A percentile compares a stretch with the other conserved stretches of the same genome.
These are phyloP conservation scores for Ophiostoma pallidulum DNA, from an alignment of 2,329 filamentous ascomycete genomes.

Conservation along the genomic window DNA sequence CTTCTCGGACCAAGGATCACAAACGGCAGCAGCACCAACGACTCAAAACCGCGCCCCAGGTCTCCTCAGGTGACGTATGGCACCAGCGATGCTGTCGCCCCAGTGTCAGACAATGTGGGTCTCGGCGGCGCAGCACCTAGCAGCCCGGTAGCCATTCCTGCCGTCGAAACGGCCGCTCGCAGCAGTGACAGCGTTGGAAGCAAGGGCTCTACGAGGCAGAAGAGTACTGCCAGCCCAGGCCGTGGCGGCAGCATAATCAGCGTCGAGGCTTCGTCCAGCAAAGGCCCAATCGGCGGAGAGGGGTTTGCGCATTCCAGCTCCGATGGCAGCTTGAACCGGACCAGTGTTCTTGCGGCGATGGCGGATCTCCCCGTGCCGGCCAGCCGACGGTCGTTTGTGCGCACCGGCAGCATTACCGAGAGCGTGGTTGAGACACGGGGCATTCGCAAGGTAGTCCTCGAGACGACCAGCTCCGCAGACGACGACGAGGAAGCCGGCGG, in stretches of 20 bases:
- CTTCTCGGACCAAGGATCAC: slow-evolving; percentile 35
- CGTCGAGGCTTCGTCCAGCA: not conserved
- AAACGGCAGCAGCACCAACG: not conserved
- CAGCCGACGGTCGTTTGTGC: slow-evolving; percentile 35
- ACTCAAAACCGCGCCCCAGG: too few relatives aligned
- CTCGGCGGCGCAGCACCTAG: not conserved
- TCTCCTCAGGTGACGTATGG: not conserved
- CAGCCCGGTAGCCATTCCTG: not conserved
- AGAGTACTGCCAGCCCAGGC: not conserved
- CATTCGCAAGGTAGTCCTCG: slow-evolving; percentile 63
- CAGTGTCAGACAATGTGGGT: not conserved
- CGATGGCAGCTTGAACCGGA: slow-evolving; percentile 13
- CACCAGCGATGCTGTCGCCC: not conserved
- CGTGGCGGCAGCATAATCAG: not conserved
- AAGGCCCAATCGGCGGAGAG: not conserved
- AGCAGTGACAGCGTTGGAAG: not conserved
- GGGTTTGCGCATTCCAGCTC: slow-evolving; percentile 9
- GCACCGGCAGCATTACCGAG: slow-evolving; percentile 71
- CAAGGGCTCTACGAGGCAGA: not conserved
- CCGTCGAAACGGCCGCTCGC: not conserved
- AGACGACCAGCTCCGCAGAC: slow-evolving; percentile 28
- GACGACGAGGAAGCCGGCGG: slow-evolving; percentile 24
- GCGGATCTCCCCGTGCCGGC: slow-evolving; percentile 13
- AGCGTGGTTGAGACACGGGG: slow-evolving; percentile 66
- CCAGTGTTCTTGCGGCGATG: not conserved